Evolutionary conservation across 1,284 basidiomycete species (phyloP), one percentile per base, ranked within the genome.

Genomic region (Puccinia hordei): DNA sequence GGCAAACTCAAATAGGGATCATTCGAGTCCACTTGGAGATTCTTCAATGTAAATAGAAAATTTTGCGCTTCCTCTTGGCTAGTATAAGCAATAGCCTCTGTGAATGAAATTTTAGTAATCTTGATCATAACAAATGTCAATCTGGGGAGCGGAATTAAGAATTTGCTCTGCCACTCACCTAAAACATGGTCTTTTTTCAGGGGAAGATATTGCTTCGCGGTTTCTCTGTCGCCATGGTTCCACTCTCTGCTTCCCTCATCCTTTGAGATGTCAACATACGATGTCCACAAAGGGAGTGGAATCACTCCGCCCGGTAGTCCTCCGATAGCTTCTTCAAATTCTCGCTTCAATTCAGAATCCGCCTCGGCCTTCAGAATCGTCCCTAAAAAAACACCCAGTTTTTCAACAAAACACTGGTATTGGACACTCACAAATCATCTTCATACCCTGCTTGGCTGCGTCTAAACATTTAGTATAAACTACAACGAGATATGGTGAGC

Each of bases 381-480:
- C 15, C 76, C 63, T 77, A 51, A 41, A 41, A n/a, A n/a, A n/a
- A 41, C 17, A 5, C 22, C 49, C 13, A 19, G 49, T 51, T 51
- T 19, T 27, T 61, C 27, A 61, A 61, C 12, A 61, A 61, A 6
- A 33, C 33, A n/a, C 33, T 53, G 22, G 17, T 41, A 35, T 13
- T 44, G n/a, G 6, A 5, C 19, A 35, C 33, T 9, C 53, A 15
- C 53, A 10, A 53, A n/a, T 24, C 38, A 49, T 22, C 41, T 51
- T 17, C 49, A 4, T 41, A 80, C 78, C 78, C 73, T 72, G 53
- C 49, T 80, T 80, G 19, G 57, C 19, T 15, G 78, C 78, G 44
- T 80, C 78, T 13, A 80, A 71, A 55, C 78, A 80, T 65, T 73
- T 73, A 1, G 61, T 55, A 35, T 80, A 80, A 19, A 80, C 78